These are phyloP conservation scores for Marchantia polymorpha DNA, from an alignment of 225 moss, liverwort and hornwort species.

Conservation along the genomic window DNA sequence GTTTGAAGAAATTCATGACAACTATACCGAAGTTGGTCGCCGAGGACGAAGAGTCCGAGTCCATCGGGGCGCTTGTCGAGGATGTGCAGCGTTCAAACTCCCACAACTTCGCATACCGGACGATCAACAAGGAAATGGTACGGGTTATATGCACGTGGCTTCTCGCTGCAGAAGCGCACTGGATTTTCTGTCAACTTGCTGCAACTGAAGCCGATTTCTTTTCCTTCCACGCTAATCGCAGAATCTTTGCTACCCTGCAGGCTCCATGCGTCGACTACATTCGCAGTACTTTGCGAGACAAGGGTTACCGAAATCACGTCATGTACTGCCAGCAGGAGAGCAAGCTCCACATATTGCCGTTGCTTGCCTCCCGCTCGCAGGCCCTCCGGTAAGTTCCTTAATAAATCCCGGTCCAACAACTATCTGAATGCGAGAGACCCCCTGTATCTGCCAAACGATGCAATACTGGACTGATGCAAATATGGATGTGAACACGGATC, in stretches of 20 bases:
- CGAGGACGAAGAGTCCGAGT: constrained; percentile 9
- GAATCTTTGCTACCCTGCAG: constrained; percentile 20
- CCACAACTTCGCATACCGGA: constrained; percentile 24
- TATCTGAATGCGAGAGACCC: too few relatives aligned
- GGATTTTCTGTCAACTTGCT: too few relatives aligned
- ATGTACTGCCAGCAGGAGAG: constrained; percentile 64
- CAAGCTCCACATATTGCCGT: constrained; percentile 63
- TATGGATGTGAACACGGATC: too few relatives aligned
- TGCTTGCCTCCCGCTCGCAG: constrained; percentile 72
- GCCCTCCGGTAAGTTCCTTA: constrained; percentile 47
- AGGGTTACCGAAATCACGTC: constrained; percentile 65
- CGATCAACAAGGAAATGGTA: constrained; percentile 9
- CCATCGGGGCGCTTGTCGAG: constrained; percentile 24
- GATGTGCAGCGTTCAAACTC: constrained; percentile 37
- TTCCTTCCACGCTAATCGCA: too few relatives aligned
- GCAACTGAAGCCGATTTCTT: too few relatives aligned
- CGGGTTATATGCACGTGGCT: too few relatives aligned
- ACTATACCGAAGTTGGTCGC: constrained; percentile 16
- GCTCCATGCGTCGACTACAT: constrained; percentile 64
- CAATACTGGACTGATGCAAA: too few relatives aligned
- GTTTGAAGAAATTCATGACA: constrained; percentile 30
- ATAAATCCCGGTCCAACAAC: too few relatives aligned
- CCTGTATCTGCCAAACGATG: too few relatives aligned
- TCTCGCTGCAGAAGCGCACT: too few relatives aligned
- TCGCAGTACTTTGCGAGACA: constrained; percentile 54